Percentiles rank a stretch among this genome's conserved stretches.
Conservation (phyloP, 2,329 filamentous ascomycete species). For the Dactylellina sp. region DNA sequence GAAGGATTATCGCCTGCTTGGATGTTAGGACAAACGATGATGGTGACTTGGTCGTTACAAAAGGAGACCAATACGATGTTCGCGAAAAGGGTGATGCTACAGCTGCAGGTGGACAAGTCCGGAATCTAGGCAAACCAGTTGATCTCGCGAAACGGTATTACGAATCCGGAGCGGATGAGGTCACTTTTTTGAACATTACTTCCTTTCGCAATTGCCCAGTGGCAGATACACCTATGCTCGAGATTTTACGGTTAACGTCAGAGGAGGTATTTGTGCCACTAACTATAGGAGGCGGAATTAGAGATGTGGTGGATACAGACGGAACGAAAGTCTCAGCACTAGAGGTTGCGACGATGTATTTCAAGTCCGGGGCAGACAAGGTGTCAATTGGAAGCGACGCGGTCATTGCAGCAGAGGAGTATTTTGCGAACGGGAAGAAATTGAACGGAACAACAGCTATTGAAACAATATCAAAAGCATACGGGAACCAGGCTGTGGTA, state of each 20-base stretch:
- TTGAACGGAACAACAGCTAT: constrained; percentile 88
- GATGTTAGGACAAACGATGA: constrained; percentile 95
- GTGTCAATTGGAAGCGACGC: constrained; percentile 97
- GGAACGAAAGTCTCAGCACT: constrained; percentile 87
- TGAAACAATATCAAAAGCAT: constrained; percentile 91
- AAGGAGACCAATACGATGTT: constrained; percentile 98
- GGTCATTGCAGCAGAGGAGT: constrained; percentile 90
- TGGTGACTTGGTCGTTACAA: constrained; percentile 95
- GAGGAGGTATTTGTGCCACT: constrained; percentile 94
- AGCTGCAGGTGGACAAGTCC: constrained; percentile 70
- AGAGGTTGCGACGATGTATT: constrained; percentile 95
- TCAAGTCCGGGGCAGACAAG: constrained; percentile 96
- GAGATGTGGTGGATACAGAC: constrained; percentile 89
- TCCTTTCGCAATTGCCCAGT: constrained; percentile 95
- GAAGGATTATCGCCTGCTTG: constrained; percentile 92
- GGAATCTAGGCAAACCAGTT: constrained; percentile 96
- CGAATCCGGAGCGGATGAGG: constrained; percentile 93
- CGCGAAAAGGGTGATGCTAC: constrained; percentile 77
- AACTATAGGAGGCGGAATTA: constrained; percentile 94
- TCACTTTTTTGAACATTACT: constrained; percentile 98
- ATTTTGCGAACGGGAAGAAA: constrained; percentile 73
- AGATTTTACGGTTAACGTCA: constrained; percentile 86
- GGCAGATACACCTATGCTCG: constrained; percentile 93
- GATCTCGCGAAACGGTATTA: constrained; percentile 95
- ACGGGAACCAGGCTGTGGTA: constrained; percentile 96